A percentile compares a stretch with the other conserved stretches of the same genome.
These are phyloP conservation scores for Hortiboletus rubellus DNA, from an alignment of 1,284 basidiomycete species.

Conservation along the genomic window DNA sequence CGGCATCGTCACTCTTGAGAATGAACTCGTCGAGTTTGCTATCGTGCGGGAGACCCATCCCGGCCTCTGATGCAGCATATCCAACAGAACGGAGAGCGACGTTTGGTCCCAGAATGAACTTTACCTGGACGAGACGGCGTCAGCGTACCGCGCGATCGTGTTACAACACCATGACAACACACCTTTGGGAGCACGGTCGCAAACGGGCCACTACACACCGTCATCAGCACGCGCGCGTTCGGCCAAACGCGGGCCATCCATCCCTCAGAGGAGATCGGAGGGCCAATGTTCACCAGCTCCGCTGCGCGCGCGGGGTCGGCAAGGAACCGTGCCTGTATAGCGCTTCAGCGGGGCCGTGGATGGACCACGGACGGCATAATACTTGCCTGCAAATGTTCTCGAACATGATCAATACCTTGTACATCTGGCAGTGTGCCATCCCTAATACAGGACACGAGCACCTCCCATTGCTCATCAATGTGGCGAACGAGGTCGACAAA, in stretches of 20 bases:
- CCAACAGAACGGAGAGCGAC: conserved; percentile 4
- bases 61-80: conserved; percentile 13
- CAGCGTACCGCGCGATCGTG: background rate
- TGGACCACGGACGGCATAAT: too few species aligned
- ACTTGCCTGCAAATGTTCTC: conserved; percentile 15
- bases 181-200: conserved; percentile 13
- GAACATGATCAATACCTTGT: conserved; percentile 11
- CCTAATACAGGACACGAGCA: conserved; percentile 15
- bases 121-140: conserved; percentile 10
- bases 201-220: conserved; percentile 16
- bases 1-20: background rate
- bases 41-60: background rate
- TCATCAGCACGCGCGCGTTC: background rate
- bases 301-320: conserved; percentile 13
- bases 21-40: conserved; percentile 6
- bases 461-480: conserved; percentile 24
- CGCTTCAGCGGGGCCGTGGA: background rate
- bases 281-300: conserved; percentile 15
- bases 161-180: background rate
- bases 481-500: conserved; percentile 18
- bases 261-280: conserved; percentile 10
- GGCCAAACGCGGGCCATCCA: conserved; percentile 16
- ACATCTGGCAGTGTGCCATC: conserved; percentile 22
- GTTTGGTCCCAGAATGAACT: conserved; percentile 12
- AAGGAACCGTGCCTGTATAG: background rate